A percentile compares a stretch with the other conserved stretches of the same genome.
phyloP scores from a whole-genome alignment of 805 yeast species.

The Yarrowia phangngaensis region DNA sequence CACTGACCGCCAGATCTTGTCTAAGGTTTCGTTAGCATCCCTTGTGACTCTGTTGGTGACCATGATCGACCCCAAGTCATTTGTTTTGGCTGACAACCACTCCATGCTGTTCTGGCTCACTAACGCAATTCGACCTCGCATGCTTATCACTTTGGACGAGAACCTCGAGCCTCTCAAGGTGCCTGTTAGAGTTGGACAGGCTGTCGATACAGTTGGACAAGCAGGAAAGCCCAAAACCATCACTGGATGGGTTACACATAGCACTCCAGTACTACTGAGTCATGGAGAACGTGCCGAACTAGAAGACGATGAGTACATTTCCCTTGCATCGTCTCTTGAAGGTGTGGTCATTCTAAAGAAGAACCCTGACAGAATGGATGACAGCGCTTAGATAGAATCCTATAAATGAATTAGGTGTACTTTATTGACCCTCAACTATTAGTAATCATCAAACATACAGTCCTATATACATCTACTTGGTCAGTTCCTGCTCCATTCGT shows the following conservation, averaged over 20 bases:
- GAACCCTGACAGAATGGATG: conserved; percentile 60
- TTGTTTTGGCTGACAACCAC: conserved; percentile 70
- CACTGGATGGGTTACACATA: conserved; percentile 99
- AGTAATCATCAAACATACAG: too few relatives aligned
- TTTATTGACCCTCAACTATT: too few relatives aligned
- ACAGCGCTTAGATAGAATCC: conserved; percentile 6
- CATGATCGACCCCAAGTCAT: conserved; percentile 77
- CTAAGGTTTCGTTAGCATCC: conserved; percentile 87
- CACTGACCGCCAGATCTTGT: conserved; percentile 78
- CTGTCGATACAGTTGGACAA: conserved; percentile 97
- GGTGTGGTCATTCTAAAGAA: conserved; percentile 91
- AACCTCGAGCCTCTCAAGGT: conserved; percentile 87
- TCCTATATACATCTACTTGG: conserved; percentile 1
- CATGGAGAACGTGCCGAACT: conserved; percentile 96
- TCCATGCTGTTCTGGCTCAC: conserved; percentile 79
- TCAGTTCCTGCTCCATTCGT: conserved; percentile 25
- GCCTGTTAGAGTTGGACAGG: conserved; percentile 97
- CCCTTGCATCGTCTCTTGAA: conserved; percentile 77
- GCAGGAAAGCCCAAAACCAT: conserved; percentile 99
- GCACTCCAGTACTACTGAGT: conserved; percentile 90
- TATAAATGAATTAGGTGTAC: too few relatives aligned
- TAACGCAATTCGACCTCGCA: conserved; percentile 87
- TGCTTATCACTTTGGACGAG: conserved; percentile 89
- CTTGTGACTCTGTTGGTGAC: conserved; percentile 79
- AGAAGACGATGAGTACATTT: conserved; percentile 88